Percentiles rank a stretch among this genome's conserved stretches.
phyloP scores from a whole-genome alignment of 1,284 basidiomycete species.

The Pterulicium gracile region DNA sequence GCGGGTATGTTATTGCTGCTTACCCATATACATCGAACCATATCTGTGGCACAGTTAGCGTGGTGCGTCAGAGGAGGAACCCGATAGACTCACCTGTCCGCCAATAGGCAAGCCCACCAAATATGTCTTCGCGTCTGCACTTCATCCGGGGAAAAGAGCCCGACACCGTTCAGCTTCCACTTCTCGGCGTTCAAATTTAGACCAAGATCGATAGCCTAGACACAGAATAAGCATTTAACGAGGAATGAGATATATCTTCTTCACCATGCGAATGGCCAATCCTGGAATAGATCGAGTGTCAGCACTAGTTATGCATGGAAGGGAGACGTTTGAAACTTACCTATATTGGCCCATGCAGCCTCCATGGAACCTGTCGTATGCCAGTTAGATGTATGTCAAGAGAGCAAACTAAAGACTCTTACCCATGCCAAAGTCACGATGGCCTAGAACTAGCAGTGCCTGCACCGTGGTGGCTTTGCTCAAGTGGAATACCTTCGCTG shows the following conservation, averaged over 20 bases:
- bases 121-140: slow-evolving; percentile 69
- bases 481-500: slow-evolving; percentile 57
- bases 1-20: slow-evolving; percentile 7
- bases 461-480: slow-evolving; percentile 64
- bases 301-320: too few relatives aligned
- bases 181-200: slow-evolving; percentile 71
- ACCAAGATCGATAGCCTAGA: slow-evolving; percentile 73
- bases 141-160: slow-evolving; percentile 65
- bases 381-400: too few relatives aligned
- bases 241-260: too few relatives aligned
- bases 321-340: slow-evolving; percentile 24
- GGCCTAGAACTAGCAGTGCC: slow-evolving; percentile 66
- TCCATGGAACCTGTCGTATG: slow-evolving; percentile 53
- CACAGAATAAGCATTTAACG: slow-evolving; percentile 4
- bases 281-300: too few relatives aligned
- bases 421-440: slow-evolving; percentile 77
- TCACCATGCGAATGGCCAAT: slow-evolving; percentile 69
- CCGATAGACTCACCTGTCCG: slow-evolving; percentile 48
- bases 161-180: slow-evolving; percentile 57
- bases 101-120: slow-evolving; percentile 73
- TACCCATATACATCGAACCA: slow-evolving; percentile 62
- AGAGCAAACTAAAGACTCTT: neutral
- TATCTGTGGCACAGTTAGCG: slow-evolving; percentile 29
- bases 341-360: slow-evolving; percentile 73
- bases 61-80: slow-evolving; percentile 4